These are phyloP conservation scores for Lichtheimia ornata DNA, from an alignment of 371 early-diverging fungal species.

Conservation along the genomic window DNA sequence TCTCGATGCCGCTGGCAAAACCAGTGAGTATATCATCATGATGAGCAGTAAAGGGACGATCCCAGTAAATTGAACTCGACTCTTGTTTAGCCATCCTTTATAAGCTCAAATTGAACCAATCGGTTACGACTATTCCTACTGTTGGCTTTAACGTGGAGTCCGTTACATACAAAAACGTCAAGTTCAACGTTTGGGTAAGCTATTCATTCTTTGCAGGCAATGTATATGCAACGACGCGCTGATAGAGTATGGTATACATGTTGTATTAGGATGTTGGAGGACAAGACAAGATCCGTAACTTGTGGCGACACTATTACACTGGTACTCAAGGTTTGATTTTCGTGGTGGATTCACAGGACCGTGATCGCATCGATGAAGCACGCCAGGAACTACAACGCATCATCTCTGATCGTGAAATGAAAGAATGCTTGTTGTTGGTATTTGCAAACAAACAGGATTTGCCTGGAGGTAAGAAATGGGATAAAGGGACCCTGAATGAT, in stretches of 20 bases:
- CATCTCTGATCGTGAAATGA: constrained; percentile 83
- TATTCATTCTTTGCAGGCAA: background rate
- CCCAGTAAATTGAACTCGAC: background rate
- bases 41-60: background rate
- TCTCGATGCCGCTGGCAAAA: constrained; percentile 94
- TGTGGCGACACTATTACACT: constrained; percentile 90
- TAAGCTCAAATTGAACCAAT: constrained; percentile 85
- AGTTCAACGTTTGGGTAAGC: constrained; percentile 81
- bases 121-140: constrained; percentile 87
- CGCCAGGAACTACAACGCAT: constrained; percentile 81
- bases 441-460: constrained; percentile 92
- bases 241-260: background rate
- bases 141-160: constrained; percentile 90
- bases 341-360: constrained; percentile 86
- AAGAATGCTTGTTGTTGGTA: constrained; percentile 76
- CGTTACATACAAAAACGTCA: constrained; percentile 88
- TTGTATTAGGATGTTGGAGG: constrained; percentile 81
- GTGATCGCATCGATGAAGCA: constrained; percentile 84
- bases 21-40: constrained; percentile 60
- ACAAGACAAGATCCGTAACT: constrained; percentile 87
- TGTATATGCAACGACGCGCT: background rate
- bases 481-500: background rate
- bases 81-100: constrained; percentile 74
- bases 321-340: constrained; percentile 88
- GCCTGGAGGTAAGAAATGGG: constrained; percentile 55